These are phyloP conservation scores for Citrus trifoliata DNA, from an alignment of 345 rosid species.

Conservation along the genomic window DNA sequence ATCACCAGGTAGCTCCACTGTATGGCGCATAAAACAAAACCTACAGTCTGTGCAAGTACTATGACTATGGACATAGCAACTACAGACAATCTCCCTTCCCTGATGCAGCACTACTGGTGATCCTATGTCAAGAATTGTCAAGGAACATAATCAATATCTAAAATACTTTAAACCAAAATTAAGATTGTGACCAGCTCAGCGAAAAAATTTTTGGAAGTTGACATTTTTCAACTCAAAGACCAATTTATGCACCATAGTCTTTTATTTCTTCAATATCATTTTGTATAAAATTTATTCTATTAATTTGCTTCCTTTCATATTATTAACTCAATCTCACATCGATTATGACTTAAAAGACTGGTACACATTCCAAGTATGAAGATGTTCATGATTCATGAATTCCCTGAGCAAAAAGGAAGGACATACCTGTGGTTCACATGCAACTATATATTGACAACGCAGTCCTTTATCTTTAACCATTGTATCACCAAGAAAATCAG, in stretches of 20 bases:
- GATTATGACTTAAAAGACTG: slow-evolving; percentile 1
- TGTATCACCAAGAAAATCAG: slow-evolving; percentile 88
- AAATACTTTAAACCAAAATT: not conserved
- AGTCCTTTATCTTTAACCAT: slow-evolving; percentile 98
- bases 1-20: not conserved
- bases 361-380: not conserved
- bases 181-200: not conserved
- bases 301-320: not conserved
- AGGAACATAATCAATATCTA: not conserved
- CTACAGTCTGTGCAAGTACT: not conserved
- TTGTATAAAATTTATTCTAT: not conserved
- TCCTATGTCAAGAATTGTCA: not conserved
- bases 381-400: not conserved
- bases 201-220: not conserved
- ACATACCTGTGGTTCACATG: slow-evolving; percentile 85
- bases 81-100: not conserved
- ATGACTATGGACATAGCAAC: not conserved
- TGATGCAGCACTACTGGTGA: not conserved
- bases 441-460: slow-evolving; percentile 95
- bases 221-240: not conserved
- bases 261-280: not conserved
- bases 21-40: not conserved
- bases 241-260: not conserved
- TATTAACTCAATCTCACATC: not conserved
- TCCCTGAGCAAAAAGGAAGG: slow-evolving; percentile 13